Evolutionary conservation across 129 eudicot genomes (phyloP).

Genomic region (Scalesia atractyloides): DNA sequence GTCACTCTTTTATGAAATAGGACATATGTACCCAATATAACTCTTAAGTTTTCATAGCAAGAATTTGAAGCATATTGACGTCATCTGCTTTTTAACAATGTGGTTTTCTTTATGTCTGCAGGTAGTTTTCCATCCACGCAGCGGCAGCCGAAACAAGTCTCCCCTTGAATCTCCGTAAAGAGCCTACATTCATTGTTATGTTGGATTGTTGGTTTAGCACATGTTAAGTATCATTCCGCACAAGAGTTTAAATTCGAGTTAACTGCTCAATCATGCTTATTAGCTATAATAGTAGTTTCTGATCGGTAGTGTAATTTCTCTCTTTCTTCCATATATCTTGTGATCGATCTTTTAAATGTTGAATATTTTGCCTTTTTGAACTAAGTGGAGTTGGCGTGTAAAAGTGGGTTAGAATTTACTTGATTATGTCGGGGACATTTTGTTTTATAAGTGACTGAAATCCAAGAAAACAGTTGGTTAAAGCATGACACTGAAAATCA

Average conservation of each 20-base stretch:
- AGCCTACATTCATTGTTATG: not conserved
- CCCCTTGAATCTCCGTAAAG: not conserved
- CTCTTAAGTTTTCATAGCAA: not conserved
- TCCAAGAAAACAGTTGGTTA: not conserved
- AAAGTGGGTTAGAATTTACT: not conserved
- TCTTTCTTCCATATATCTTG: not conserved
- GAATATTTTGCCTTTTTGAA: not conserved
- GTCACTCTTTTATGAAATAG: not conserved
- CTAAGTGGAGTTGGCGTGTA: not conserved
- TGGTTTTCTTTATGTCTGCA: not conserved
- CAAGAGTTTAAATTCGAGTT: slow-evolving; percentile 1
- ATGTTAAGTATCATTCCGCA: not conserved
- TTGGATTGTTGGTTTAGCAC: slow-evolving; percentile 9
- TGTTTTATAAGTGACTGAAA: not conserved
- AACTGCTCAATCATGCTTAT: not conserved
- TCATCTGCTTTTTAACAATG: not conserved
- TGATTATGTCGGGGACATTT: not conserved
- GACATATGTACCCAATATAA: not conserved
- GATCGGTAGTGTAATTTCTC: not conserved
- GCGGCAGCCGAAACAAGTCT: not conserved
- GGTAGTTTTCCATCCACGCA: not conserved
- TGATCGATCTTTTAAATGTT: not conserved
- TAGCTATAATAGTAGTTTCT: slow-evolving; percentile 10
- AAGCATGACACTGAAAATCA: not conserved
- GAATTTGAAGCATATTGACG: not conserved